Base-by-base conservation (phyloP, 805 yeast genomes). In the Candida mattraensis region DNA sequence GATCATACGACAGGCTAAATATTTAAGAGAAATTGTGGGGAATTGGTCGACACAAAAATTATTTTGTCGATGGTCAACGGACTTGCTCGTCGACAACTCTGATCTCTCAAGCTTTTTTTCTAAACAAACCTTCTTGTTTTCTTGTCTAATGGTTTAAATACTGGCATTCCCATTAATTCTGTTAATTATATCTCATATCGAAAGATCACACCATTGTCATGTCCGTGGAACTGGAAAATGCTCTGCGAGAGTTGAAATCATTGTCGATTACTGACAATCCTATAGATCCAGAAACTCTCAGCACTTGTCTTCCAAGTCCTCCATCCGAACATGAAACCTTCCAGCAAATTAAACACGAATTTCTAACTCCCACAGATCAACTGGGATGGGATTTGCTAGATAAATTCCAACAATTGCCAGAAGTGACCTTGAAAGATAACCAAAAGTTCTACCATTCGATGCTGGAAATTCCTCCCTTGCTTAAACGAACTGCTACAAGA, bases 371-470 rank as follows among this genome's bases (percentile, higher is more conserved):
- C 0, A 70, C 80, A 0, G 67, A 70, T 28, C 66, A 68, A 28
- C 64, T 91, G 14, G 69, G 83, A 0, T 78, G 89, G 83, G 81
- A 77, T 30, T 65, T 91, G 46, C 66, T 89, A 6, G 85, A 84
- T 51, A 56, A 76, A 14, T 72, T 87, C 6, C 94, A 87, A 54
- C 69, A 68, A 13, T 56, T 66, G 3, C 86, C 84, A 1, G 53
- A 61, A 4, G 57, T 53, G 16, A 39, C 56, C 22, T 37, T 40
- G 37, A 43, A 53, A 1, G 38, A 57, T 3, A 36, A 39, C 18
- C 45, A 33, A 28, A 37, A 47, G n/a, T 57, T 78, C 13, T 70
- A 71, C 37, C 64, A 67, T 18, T 64, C 70, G 5, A 64, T 88
- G 37, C 61, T 82, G 24, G 60, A 66, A 6, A 37, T 74, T 1